Evolutionary conservation across 495 filamentous ascomycete genomes (phyloP), one percentile per base, ranked within the genome.

Genomic region (Patellaria atrata): DNA sequence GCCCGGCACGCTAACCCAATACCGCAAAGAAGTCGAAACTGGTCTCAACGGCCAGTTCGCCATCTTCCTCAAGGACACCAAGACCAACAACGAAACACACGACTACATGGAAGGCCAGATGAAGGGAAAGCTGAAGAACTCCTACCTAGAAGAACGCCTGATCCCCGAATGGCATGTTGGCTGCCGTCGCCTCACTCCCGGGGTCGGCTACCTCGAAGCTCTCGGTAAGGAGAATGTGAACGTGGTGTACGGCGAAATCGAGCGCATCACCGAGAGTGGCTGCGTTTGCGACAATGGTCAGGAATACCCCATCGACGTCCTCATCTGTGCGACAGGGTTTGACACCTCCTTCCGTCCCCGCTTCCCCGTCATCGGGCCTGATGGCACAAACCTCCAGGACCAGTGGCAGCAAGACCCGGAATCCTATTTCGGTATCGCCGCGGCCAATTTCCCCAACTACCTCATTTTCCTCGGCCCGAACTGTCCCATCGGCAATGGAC

Each of bases 301-400:
- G 1, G 32, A 50, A 18, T 41, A 52, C 35, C 40, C 47, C 5
- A 28, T 57, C 32, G 56, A 59, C 24, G 44, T 54, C 14, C 34
- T 59, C 2, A 48, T 56, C 33, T 57, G 68, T 40, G 70, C 70
- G 4, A 75, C 60, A 2, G 60, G 60, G 22, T 61, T 73, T 45
- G 55, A 71, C 35, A 68, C 63, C 5, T 54, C 58, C 7, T 68
- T 56, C 40, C 50, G 52, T 8, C 66, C 65, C 0, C 60, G 59
- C 14, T 72, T 73, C 53, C 50, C 59, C 5, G 56, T 59, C 27
- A 44, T 67, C 9, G 62, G 63, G 1, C 60, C 60, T 4, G 26
- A 27, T 14, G 50, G 54, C 26, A 33, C 26, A 20, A 40, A 45
- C 37, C 51, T 54, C 12, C 42, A 47, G 22, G 52, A 54, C 13